These are phyloP conservation scores for Eurotiales sp. DNA, from an alignment of 2,329 filamentous ascomycete genomes.

Conservation along the genomic window DNA sequence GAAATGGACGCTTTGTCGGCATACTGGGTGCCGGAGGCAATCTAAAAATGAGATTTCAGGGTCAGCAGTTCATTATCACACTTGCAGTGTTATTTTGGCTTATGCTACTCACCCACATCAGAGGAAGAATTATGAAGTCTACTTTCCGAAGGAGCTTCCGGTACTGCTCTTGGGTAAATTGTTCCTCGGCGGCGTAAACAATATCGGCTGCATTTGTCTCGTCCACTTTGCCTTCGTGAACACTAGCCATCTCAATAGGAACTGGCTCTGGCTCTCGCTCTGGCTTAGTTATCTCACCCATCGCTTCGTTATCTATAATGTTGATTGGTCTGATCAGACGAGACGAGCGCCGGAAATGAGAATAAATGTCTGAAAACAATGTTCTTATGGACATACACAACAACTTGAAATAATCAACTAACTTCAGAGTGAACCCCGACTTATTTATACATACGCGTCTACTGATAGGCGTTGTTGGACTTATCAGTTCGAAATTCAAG, in stretches of 20 bases:
- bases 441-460: too few species aligned
- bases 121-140: background rate
- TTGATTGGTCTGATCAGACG: background rate
- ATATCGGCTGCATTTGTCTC: background rate
- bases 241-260: background rate
- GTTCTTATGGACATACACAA: background rate
- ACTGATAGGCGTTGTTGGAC: too few species aligned
- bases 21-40: background rate
- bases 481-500: conserved; percentile 20
- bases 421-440: too few species aligned
- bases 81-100: background rate
- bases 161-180: background rate
- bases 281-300: background rate
- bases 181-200: background rate
- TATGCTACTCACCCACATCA: background rate
- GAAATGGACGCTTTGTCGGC: conserved; percentile 29
- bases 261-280: background rate
- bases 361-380: background rate
- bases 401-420: background rate
- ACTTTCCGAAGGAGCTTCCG: background rate
- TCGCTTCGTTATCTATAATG: background rate
- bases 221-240: background rate
- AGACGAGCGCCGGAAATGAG: background rate
- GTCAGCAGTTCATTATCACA: background rate
- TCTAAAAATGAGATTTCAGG: background rate